phyloP scores from a whole-genome alignment of 2,329 filamentous ascomycete genomes.

The Westerdykella sp. region DNA sequence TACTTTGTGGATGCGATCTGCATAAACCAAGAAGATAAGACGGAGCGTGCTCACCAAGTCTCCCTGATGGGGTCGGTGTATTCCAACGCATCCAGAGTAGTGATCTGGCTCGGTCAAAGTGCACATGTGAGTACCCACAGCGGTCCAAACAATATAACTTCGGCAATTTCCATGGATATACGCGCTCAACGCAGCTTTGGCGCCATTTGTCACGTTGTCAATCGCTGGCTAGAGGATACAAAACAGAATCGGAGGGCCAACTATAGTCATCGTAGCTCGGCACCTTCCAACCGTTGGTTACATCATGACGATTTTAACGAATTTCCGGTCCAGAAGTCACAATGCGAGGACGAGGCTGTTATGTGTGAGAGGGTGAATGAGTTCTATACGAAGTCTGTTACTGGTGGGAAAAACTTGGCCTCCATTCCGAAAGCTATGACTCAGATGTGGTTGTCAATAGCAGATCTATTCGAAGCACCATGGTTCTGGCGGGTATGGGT shows the following conservation, averaged over 20 bases:
- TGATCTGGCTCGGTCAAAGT: slow-evolving; percentile 3
- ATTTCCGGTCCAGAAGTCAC: neutral
- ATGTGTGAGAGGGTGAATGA: neutral
- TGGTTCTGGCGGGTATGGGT: slow-evolving; percentile 6
- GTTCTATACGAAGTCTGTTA: neutral
- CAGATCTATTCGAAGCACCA: neutral
- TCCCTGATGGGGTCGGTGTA: slow-evolving; percentile 9
- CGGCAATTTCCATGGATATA: neutral
- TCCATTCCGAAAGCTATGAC: no score
- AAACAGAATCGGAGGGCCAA: no score
- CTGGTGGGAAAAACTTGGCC: no score
- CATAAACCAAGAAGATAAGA: slow-evolving; percentile 8
- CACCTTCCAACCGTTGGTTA: no score
- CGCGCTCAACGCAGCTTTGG: slow-evolving; percentile 4
- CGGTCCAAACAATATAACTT: neutral
- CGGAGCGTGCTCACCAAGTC: slow-evolving; percentile 6
- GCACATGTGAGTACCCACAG: neutral
- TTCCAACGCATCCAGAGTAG: slow-evolving; percentile 1
- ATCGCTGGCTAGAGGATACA: neutral
- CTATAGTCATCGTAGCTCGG: no score
- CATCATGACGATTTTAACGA: no score
- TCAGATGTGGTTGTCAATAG: slow-evolving; percentile 1
- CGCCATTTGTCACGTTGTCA: slow-evolving; percentile 6
- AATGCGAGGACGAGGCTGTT: neutral
- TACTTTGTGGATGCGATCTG: slow-evolving; percentile 7